Conservation (phyloP, 108 stramenopile genomes). For the Epipyxis sp. region DNA sequence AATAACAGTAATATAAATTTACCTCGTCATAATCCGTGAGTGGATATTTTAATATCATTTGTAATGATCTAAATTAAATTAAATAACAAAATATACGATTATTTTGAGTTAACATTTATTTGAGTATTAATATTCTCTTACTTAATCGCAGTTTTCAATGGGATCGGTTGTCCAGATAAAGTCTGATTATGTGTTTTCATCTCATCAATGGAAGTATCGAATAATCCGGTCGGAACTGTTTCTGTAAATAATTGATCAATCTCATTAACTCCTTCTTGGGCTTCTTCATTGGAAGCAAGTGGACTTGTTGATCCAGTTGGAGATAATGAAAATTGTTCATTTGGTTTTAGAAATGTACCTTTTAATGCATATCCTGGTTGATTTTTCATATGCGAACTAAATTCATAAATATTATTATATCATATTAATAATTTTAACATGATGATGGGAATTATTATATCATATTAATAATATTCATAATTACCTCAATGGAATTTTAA, state of each 20-base stretch:
- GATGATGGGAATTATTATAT: background rate
- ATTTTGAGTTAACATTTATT: no score
- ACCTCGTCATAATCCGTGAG: conserved; percentile 25
- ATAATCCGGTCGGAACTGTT: background rate
- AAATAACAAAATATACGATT: no score
- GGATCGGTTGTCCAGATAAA: background rate
- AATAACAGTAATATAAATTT: no score
- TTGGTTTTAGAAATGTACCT: background rate
- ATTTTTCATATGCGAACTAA: background rate
- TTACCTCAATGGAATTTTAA: background rate
- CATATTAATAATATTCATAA: no score
- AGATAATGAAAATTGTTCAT: background rate
- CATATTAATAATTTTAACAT: background rate
- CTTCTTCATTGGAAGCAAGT: background rate
- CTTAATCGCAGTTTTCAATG: conserved; percentile 15
- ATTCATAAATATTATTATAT: background rate
- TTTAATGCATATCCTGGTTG: background rate
- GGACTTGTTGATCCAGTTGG: background rate
- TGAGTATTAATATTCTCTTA: no score
- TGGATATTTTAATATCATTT: background rate
- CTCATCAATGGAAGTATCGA: background rate
- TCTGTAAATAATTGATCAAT: background rate
- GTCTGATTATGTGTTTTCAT: background rate
- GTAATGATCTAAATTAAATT: no score
- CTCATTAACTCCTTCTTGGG: background rate